Evolutionary conservation across 208 protist species (phyloP).

Genomic region (Angomonas deanei): DNA sequence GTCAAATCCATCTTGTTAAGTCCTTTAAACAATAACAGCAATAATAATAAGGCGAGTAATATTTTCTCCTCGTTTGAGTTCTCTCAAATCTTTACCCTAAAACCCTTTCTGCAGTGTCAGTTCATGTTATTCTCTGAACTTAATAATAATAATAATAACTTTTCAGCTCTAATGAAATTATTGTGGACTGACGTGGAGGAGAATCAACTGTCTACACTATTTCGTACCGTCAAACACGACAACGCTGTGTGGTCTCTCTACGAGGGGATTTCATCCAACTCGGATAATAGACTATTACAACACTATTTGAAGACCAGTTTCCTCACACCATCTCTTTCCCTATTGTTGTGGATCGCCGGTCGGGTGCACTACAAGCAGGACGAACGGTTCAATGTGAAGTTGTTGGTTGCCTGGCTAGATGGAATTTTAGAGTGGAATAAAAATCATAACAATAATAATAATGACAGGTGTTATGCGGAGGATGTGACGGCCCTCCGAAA

Average conservation of each 20-base stretch:
- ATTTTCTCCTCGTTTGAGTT: background rate
- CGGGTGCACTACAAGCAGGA: constrained; percentile 14
- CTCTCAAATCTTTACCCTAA: background rate
- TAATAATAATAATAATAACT: background rate
- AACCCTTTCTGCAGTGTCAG: background rate
- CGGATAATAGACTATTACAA: too few species aligned
- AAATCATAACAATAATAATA: background rate
- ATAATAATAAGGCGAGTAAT: background rate
- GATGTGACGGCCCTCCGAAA: background rate
- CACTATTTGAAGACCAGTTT: too few species aligned
- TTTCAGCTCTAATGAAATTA: too few species aligned
- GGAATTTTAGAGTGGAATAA: background rate
- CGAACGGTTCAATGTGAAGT: background rate
- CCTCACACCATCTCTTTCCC: constrained; percentile 8
- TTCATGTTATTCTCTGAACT: background rate
- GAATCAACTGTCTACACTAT: background rate
- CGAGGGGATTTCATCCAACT: background rate
- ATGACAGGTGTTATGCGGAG: background rate
- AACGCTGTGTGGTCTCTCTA: background rate
- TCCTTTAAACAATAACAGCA: too few species aligned
- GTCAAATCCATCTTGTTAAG: too few species aligned
- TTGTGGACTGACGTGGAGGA: background rate
- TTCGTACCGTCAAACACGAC: background rate
- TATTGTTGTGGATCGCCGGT: constrained; percentile 32
- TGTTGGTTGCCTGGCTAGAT: constrained; percentile 6